Base-by-base conservation (phyloP, 495 filamentous ascomycete species). In the Massariosphaeria phaeospora region DNA sequence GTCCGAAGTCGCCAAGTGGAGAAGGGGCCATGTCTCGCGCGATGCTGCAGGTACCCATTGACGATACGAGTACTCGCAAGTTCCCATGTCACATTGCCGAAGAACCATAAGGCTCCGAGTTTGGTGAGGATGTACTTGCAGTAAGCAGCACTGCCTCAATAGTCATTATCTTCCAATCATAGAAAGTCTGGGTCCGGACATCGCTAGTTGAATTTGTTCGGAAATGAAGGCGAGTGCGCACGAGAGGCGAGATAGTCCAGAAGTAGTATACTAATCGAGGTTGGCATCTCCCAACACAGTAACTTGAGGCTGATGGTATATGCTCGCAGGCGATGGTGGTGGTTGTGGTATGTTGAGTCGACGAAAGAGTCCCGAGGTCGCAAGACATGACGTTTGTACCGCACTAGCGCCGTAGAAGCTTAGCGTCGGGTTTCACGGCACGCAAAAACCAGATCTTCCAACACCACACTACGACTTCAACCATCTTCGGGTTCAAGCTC, bases 31-130 rank as follows among this genome's bases (percentile, higher is more conserved):
- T 31, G 43, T 45, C 42, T 55, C 33, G n/a, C 33, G 34, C 24
- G 24, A 38, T 40, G 31, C 24, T 48, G 52, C 52, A 55, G 52
- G 42, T 55, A 55, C 52, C 25, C 33, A 30, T 43, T 24, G n/a
- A 42, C 38, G 4, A 3, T 34, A 27, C 49, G 24, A n/a, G 49
- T 52, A 20, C 17, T n/a, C 18, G 49, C 36, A 52, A 52, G 38
- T 23, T 18, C 49, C 17, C 24, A 42, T 42, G 7, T 39, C 52
- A 34, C 24, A 55, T 42, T 15, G 1, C 25, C 42, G 9, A 17
- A 30, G 12, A 17, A 36, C 4, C 17, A 30, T 18, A 33, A 6
- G 17, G 20, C 17, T 41, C 33, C 7, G 52, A 35, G 18, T 24
- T 12, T 30, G 20, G 44, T 23, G 35, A 21, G 39, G 27, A 43